Evolutionary conservation across 1,139 yeast genomes (phyloP), one percentile per base, ranked within the genome.

Genomic region (Martiniozyma asiatica): DNA sequence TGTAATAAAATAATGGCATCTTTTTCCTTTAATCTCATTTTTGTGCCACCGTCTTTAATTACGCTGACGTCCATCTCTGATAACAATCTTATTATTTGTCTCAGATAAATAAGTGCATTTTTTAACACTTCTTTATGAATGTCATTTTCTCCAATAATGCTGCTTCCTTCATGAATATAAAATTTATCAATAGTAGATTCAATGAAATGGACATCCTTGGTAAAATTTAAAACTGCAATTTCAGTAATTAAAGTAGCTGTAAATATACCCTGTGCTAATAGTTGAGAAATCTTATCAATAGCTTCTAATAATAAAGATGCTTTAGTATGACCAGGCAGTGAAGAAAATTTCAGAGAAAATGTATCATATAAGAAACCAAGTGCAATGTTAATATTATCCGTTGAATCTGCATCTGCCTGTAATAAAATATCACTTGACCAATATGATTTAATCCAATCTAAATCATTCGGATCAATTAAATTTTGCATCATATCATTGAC

Each of bases 311-410:
- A 68, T 20, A 94, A 72, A 39, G 87, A 59, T 3, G 92, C 75
- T 43, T 84, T 71, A 36, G 89, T 75, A 8, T 81, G 68, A 30
- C 66, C 67, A 0, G 97, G 96, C 25, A 89, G 63, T 39, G 79
- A 81, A 13, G 80, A 75, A 44, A 89, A 70, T n/a, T 93, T 84
- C 1, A 94, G 76, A 31, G 79, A 73, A 50, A 89, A 84, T 63
- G 87, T 70, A 53, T 84, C 82, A 22, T 30, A 30, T 8, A 30
- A 17, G 14, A 68, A 67, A 40, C 81, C 79, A 11, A 96, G 92
- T 36, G 75, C 81, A 1, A 45, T 50, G 37, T 71, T 68, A 14
- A 60, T 48, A 4, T 52, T 50, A 6, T 72, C 68, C 4, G 76
- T 55, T 48, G 67, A 22, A 13, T 14, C 18, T 4, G 10, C 17